Conservation (phyloP, 148 eudicot genomes). For the Suaeda aralocaspica region DNA sequence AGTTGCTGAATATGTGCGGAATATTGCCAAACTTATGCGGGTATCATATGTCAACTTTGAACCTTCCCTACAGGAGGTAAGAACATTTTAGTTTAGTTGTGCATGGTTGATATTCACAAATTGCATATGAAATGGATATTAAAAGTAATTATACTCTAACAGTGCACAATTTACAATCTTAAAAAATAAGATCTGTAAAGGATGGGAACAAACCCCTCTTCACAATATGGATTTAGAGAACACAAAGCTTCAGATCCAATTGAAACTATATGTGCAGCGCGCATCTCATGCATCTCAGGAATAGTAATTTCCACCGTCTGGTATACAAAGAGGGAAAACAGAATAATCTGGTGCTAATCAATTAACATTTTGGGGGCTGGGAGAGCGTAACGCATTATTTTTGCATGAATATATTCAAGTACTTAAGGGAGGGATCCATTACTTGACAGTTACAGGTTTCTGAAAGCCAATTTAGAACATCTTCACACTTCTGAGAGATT, state of each 20-base stretch:
- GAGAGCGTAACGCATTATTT: not conserved
- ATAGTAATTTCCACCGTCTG: slow-evolving; percentile 74
- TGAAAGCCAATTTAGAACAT: slow-evolving; percentile 58
- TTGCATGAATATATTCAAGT: slow-evolving; percentile 4
- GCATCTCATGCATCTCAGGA: slow-evolving; percentile 87
- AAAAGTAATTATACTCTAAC: not conserved
- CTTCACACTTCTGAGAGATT: slow-evolving; percentile 74
- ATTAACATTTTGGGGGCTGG: too few species aligned
- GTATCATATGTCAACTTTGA: slow-evolving; percentile 66
- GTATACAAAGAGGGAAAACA: slow-evolving; percentile 10
- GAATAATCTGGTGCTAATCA: not conserved
- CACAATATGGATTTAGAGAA: slow-evolving; percentile 56
- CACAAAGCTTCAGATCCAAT: slow-evolving; percentile 81
- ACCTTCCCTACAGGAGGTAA: slow-evolving; percentile 41
- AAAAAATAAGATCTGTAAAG: too few species aligned
- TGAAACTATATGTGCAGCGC: slow-evolving; percentile 79
- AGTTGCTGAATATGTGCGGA: slow-evolving; percentile 70
- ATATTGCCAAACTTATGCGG: slow-evolving; percentile 74
- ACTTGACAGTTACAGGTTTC: slow-evolving; percentile 76
- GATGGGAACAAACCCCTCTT: slow-evolving; percentile 65
- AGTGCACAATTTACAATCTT: too few species aligned
- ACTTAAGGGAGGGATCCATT: slow-evolving; percentile 17
- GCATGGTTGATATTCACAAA: not conserved
- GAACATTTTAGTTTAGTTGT: not conserved
- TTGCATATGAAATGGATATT: too few species aligned